Evolutionary conservation across 2,329 filamentous ascomycete species (phyloP).

Genomic region (Dothideomycetes sp.): DNA sequence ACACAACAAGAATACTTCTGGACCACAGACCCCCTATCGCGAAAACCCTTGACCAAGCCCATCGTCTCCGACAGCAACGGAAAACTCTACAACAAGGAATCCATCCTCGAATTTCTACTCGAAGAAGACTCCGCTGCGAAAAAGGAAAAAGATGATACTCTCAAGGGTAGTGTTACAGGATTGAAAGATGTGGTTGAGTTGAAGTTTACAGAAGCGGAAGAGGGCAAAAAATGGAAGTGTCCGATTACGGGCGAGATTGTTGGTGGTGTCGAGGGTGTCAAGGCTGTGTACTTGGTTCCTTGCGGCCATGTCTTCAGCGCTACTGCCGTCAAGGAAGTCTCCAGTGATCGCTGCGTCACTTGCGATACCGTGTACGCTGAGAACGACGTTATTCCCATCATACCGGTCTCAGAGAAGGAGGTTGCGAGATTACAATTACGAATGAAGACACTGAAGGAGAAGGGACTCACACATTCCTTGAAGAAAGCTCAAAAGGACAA

Average conservation of each 20-base stretch:
- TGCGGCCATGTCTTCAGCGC: conserved; percentile 94
- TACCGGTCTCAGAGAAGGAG: conserved; percentile 63
- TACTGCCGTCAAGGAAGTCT: conserved; percentile 59
- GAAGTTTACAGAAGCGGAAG: conserved; percentile 50
- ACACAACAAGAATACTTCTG: conserved; percentile 82
- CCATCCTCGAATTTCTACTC: conserved; percentile 63
- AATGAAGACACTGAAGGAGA: conserved; percentile 57
- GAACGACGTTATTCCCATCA: conserved; percentile 72
- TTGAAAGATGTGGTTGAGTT: conserved; percentile 82
- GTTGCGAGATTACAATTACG: conserved; percentile 57
- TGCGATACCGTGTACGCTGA: conserved; percentile 66
- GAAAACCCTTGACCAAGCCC: conserved; percentile 60
- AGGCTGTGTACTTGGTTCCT: conserved; percentile 81
- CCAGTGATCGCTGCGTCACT: conserved; percentile 49
- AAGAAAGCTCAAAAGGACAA: conserved; percentile 66
- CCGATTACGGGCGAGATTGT: conserved; percentile 81
- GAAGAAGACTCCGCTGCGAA: conserved; percentile 42
- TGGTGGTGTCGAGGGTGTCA: conserved; percentile 55
- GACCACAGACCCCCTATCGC: conserved; percentile 80
- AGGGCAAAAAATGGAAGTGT: conserved; percentile 62
- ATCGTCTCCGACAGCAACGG: conserved; percentile 80
- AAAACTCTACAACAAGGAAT: conserved; percentile 89
- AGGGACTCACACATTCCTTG: conserved; percentile 72
- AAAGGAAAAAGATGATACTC: conserved; percentile 44
- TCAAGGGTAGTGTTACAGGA: conserved; percentile 59